Evolutionary conservation across 2,329 filamentous ascomycete species (phyloP).

Genomic region (Magnaporthiopsis incrustans): DNA sequence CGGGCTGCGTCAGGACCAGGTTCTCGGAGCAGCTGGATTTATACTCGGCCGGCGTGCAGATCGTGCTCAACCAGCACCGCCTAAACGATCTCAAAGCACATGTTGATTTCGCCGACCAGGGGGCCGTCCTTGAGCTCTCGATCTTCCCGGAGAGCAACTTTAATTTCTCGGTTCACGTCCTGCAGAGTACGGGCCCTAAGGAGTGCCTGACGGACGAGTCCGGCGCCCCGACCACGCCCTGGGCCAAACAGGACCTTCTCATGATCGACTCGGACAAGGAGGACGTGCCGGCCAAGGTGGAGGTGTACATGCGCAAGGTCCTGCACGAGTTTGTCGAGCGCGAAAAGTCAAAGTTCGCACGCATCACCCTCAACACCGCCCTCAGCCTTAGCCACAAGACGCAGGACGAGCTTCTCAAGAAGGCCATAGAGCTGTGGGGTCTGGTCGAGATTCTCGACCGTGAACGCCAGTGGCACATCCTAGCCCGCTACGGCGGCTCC

Average conservation of each 20-base stretch:
- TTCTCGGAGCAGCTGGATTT: slow-evolving; percentile 54
- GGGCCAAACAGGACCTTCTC: slow-evolving; percentile 24
- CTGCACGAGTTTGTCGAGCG: slow-evolving; percentile 49
- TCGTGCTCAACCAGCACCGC: slow-evolving; percentile 51
- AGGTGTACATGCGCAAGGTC: slow-evolving; percentile 52
- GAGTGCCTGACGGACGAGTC: slow-evolving; percentile 12
- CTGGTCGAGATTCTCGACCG: slow-evolving; percentile 58
- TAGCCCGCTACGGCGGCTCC: slow-evolving; percentile 28
- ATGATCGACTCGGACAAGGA: slow-evolving; percentile 56
- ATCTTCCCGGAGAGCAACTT: slow-evolving; percentile 43
- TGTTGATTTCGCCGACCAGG: slow-evolving; percentile 39
- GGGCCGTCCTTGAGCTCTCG: slow-evolving; percentile 46
- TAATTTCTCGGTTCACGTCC: slow-evolving; percentile 36
- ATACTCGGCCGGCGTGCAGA: slow-evolving; percentile 56
- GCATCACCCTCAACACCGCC: slow-evolving; percentile 46
- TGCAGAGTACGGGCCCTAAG: slow-evolving; percentile 27
- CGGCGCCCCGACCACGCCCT: neutral
- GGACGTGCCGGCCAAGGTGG: slow-evolving; percentile 50
- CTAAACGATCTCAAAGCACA: slow-evolving; percentile 47
- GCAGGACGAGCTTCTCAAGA: slow-evolving; percentile 45
- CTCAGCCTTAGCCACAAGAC: slow-evolving; percentile 36
- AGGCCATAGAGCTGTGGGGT: slow-evolving; percentile 56
- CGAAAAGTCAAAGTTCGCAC: slow-evolving; percentile 53
- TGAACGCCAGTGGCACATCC: slow-evolving; percentile 53
- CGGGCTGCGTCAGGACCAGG: slow-evolving; percentile 54